Percentiles rank a stretch among this genome's conserved stretches.
Evolutionary conservation across 257 asterid species (phyloP).

Genomic region (Solanum megistacrolobum): DNA sequence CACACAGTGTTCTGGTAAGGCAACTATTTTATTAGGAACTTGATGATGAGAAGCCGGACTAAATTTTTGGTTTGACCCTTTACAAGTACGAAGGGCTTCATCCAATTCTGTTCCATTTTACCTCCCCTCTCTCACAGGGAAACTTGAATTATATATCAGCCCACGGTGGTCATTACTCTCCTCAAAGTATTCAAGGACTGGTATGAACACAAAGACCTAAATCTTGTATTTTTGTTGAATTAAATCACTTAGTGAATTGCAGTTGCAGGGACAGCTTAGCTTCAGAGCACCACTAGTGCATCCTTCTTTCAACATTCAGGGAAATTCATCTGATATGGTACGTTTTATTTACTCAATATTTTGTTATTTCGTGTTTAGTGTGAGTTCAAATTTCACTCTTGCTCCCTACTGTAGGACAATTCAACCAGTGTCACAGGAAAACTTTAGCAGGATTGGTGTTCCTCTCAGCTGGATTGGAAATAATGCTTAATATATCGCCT

Average conservation of each 20-base stretch:
- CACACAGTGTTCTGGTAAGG: conserved; percentile 23
- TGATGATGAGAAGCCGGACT: background rate
- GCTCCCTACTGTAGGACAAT: background rate
- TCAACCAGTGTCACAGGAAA: background rate
- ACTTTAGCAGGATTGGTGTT: background rate
- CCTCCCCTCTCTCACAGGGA: conserved; percentile 8
- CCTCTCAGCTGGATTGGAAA: background rate
- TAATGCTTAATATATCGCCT: background rate
- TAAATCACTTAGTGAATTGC: conserved; percentile 2
- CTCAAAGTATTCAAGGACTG: conserved; percentile 17
- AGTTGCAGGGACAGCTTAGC: conserved; percentile 23
- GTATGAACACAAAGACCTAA: background rate
- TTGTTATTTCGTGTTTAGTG: background rate
- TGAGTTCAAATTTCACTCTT: background rate
- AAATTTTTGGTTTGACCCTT: background rate
- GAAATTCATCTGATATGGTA: conserved; percentile 15
- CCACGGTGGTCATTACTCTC: conserved; percentile 10
- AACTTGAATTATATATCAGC: conserved; percentile 13
- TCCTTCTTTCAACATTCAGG: conserved; percentile 19
- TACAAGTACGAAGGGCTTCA: background rate
- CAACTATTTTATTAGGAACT: background rate
- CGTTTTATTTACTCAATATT: background rate
- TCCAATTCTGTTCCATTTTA: background rate
- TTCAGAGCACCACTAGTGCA: conserved; percentile 15
- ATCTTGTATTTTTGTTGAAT: background rate